Conservation (phyloP, 2,329 filamentous ascomycete species). For the Orbilia quercus region DNA sequence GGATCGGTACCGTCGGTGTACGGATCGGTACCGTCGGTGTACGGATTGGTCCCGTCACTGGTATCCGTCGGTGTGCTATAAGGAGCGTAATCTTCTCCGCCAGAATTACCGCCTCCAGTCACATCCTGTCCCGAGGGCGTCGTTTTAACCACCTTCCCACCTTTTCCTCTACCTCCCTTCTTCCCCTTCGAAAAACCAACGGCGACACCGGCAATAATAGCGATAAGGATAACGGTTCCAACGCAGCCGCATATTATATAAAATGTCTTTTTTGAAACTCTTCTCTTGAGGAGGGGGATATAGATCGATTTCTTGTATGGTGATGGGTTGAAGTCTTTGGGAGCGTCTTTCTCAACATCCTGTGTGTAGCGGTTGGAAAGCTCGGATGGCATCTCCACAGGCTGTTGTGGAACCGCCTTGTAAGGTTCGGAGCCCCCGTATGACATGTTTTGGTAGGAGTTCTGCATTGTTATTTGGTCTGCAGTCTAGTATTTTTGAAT, state of each 20-base stretch:
- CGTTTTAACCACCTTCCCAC: too few species aligned
- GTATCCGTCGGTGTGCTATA: background rate
- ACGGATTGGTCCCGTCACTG: background rate
- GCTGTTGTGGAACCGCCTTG: slow-evolving; percentile 13
- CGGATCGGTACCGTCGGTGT: too few species aligned
- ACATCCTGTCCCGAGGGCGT: too few species aligned
- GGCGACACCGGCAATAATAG: slow-evolving; percentile 28
- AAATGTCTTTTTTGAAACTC: slow-evolving; percentile 29
- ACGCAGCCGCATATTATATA: slow-evolving; percentile 27
- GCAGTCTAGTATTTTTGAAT: too few species aligned
- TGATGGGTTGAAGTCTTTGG: slow-evolving; percentile 21
- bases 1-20: too few species aligned
- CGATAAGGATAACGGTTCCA: slow-evolving; percentile 11
- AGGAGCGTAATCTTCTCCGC: background rate
- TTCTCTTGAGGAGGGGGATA: slow-evolving; percentile 29
- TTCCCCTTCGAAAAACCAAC: slow-evolving; percentile 23
- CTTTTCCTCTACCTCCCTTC: slow-evolving; percentile 9
- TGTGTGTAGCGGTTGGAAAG: background rate
- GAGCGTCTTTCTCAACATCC: slow-evolving; percentile 39
- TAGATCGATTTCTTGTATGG: slow-evolving; percentile 16
- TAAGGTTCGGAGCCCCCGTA: slow-evolving; percentile 20
- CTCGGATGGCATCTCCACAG: background rate
- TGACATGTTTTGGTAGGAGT: slow-evolving; percentile 31
- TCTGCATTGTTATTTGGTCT: slow-evolving; percentile 28
- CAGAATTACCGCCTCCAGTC: background rate